Evolutionary conservation across 176 grass and related monocot species (phyloP).

Genomic region (Cocos nucifera): DNA sequence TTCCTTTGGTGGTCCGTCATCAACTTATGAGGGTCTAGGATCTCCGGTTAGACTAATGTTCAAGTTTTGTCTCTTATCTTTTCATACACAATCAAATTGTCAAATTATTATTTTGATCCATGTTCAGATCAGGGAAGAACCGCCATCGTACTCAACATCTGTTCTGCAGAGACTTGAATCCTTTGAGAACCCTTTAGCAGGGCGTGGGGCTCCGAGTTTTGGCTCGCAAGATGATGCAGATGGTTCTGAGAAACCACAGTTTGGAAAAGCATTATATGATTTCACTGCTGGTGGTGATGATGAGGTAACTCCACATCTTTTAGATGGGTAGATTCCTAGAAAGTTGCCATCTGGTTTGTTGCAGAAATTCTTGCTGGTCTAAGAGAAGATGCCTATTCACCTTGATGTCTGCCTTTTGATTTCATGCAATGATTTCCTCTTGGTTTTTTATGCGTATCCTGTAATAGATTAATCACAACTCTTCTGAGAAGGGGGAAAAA

Average conservation of each 20-base stretch:
- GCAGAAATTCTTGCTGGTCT: background rate
- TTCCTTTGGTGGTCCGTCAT: background rate
- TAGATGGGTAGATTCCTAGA: background rate
- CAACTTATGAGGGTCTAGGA: constrained; percentile 10
- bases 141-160: constrained; percentile 60
- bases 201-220: constrained; percentile 49
- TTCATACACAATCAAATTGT: constrained; percentile 5
- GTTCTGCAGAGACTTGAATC: constrained; percentile 67
- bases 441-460: background rate
- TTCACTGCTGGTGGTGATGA: constrained; percentile 95
- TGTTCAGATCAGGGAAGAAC: constrained; percentile 87
- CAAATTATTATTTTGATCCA: constrained; percentile 9
- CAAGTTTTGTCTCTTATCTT: constrained; percentile 1
- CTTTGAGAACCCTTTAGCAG: constrained; percentile 72
- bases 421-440: background rate
- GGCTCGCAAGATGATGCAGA: constrained; percentile 51
- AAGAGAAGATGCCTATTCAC: background rate
- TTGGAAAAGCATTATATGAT: constrained; percentile 87
- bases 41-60: constrained; percentile 8
- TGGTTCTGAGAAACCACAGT: constrained; percentile 78
- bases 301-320: constrained; percentile 51
- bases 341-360: background rate
- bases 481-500: too few species aligned
- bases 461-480: background rate
- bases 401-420: background rate